Conservation (phyloP, 2,329 filamentous ascomycete species). For the Talaromyces albobiverticillius region DNA sequence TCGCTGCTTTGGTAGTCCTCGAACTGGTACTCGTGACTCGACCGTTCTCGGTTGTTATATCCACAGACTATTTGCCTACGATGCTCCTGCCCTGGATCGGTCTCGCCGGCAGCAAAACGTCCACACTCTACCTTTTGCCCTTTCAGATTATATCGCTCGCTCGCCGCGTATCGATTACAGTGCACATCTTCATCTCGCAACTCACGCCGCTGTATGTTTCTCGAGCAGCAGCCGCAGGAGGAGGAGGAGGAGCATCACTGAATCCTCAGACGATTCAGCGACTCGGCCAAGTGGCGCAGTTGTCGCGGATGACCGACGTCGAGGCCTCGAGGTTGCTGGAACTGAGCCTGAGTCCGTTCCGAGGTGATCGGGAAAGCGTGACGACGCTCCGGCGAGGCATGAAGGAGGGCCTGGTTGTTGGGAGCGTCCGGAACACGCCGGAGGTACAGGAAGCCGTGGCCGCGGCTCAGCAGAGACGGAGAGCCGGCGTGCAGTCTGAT, state of each 20-base stretch:
- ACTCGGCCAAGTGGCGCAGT: slow-evolving; percentile 63
- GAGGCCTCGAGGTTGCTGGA: slow-evolving; percentile 70
- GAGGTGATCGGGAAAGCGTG: slow-evolving; percentile 64
- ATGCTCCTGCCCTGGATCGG: slow-evolving; percentile 26
- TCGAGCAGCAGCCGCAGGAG: slow-evolving; percentile 28
- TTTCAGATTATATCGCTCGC: slow-evolving; percentile 79
- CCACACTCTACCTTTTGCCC: slow-evolving; percentile 61
- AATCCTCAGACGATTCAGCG: slow-evolving; percentile 57
- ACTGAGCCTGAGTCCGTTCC: slow-evolving; percentile 78
- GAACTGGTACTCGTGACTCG: slow-evolving; percentile 59
- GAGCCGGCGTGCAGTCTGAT: neutral
- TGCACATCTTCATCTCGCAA: slow-evolving; percentile 81
- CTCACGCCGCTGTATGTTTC: slow-evolving; percentile 62
- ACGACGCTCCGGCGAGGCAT: slow-evolving; percentile 67
- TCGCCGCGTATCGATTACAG: slow-evolving; percentile 71
- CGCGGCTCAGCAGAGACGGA: slow-evolving; percentile 60
- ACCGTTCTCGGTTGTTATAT: slow-evolving; percentile 41
- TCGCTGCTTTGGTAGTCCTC: slow-evolving; percentile 54
- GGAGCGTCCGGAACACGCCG: slow-evolving; percentile 73
- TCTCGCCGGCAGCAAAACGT: slow-evolving; percentile 33
- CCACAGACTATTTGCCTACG: slow-evolving; percentile 29
- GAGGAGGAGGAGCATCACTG: slow-evolving; percentile 29
- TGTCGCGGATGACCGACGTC: slow-evolving; percentile 60
- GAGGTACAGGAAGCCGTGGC: slow-evolving; percentile 80
- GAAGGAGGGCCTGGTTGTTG: slow-evolving; percentile 84